A percentile compares a stretch with the other conserved stretches of the same genome.
These are phyloP conservation scores for Malassezia restricta DNA, from an alignment of 1,284 basidiomycete species.

Conservation along the genomic window DNA sequence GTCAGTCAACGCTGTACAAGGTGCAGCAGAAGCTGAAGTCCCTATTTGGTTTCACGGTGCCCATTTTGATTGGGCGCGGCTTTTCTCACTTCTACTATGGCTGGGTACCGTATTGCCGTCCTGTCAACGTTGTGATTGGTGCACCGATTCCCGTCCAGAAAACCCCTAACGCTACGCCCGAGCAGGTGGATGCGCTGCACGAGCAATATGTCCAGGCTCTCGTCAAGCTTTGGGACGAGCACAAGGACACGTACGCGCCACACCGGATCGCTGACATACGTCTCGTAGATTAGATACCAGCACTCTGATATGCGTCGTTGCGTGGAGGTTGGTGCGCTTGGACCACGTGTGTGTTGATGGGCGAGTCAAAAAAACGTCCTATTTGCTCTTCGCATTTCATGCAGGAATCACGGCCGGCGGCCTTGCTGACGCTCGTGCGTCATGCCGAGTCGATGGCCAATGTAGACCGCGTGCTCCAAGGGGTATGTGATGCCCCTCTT, in stretches of 20 bases:
- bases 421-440: slow-evolving; percentile 28
- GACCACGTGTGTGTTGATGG: too few species aligned
- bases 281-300: neutral
- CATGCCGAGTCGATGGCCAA: slow-evolving; percentile 40
- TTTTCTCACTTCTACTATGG: slow-evolving; percentile 62
- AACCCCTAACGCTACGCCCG: slow-evolving; percentile 65
- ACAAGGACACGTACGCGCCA: slow-evolving; percentile 43
- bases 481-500: slow-evolving; percentile 33
- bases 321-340: neutral
- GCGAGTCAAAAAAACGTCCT: too few species aligned
- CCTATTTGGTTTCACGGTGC: slow-evolving; percentile 89
- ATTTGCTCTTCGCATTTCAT: too few species aligned
- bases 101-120: slow-evolving; percentile 80
- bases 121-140: slow-evolving; percentile 84
- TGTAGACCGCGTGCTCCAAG: slow-evolving; percentile 34
- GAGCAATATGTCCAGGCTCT: slow-evolving; percentile 9
- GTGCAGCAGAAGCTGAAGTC: slow-evolving; percentile 36
- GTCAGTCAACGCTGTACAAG: slow-evolving; percentile 70
- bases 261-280: slow-evolving; percentile 17
- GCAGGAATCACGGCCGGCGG: neutral
- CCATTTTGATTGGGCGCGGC: slow-evolving; percentile 67
- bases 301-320: neutral
- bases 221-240: slow-evolving; percentile 37
- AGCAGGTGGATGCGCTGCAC: slow-evolving; percentile 67
- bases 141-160: slow-evolving; percentile 70